Evolutionary conservation across 2,329 filamentous ascomycete species (phyloP), one percentile per base, ranked within the genome.

Genomic region (Colletotrichum somersetense): DNA sequence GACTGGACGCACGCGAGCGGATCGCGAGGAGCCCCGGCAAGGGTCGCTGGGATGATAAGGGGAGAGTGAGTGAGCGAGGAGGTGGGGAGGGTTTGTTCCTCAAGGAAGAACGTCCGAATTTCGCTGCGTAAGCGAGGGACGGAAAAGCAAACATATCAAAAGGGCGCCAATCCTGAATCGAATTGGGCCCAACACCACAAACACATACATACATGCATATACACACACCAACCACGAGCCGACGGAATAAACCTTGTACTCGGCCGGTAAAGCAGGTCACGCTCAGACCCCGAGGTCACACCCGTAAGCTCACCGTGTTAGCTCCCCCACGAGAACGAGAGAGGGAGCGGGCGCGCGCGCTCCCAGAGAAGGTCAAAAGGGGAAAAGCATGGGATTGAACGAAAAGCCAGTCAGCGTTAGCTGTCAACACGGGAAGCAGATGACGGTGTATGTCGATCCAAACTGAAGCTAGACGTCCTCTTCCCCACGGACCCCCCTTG

Each of bases 81-180:
- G 18, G 14, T 3, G 40, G 6, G 8, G 42, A 1, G 2, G 42
- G 3, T 18, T 3, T 44, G 42, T 44, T 44, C 42, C 42, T 20
- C 40, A 20, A 44, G 42, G 42, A 44, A 20, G 30, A 30, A 30
- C 30, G 30, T 4, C 0, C 30, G 30, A 30, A 30, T 5, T 4
- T 30, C 30, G 30, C 30, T 5, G 30, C 30, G 44, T 46, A 46
- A 46, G 44, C 20, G 20, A 46, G 44, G 44, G 6, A 46, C 42
- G 44, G 30, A 72, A 69, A 72, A 72, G 69, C 58, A 72, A 72
- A 56, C 35, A 63, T 62, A 33, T 59, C 38, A 44, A 23, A 26
- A 50, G 44, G 35, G 42, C 56, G 62, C 68, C 68, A 58, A 44
- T 5, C 65, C 68, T 48, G 46, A 64, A 44, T 42, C 26, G 62